Percentiles rank a stretch among this genome's conserved stretches.
phyloP scores from a whole-genome alignment of 2,329 filamentous ascomycete genomes.

The Microdochium paspali region DNA sequence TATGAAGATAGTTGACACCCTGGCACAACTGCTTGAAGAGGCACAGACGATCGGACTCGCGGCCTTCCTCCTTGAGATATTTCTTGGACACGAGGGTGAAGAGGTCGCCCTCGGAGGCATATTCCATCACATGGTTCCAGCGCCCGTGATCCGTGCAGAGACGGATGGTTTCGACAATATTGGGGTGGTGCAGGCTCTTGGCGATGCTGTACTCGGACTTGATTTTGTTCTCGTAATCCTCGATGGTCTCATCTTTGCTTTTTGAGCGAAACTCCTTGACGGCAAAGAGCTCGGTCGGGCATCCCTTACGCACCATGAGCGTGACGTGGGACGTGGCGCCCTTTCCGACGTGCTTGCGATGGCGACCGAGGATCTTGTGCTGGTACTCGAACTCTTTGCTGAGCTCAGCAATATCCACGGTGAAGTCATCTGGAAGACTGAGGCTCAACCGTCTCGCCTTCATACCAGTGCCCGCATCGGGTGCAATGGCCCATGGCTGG shows the following conservation, averaged over 20 bases:
- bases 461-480: constrained; percentile 62
- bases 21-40: constrained; percentile 85
- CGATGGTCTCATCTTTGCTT: constrained; percentile 56
- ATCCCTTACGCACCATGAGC: constrained; percentile 66
- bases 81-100: constrained; percentile 65
- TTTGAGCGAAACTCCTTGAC: constrained; percentile 82
- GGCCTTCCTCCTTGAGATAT: constrained; percentile 56
- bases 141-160: constrained; percentile 65
- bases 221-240: constrained; percentile 80
- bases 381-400: constrained; percentile 61
- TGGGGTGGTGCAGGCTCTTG: constrained; percentile 76
- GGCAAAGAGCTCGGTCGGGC: constrained; percentile 58
- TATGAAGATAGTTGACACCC: constrained; percentile 73
- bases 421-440: constrained; percentile 64
- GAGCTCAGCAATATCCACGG: constrained; percentile 60
- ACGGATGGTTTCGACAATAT: constrained; percentile 72
- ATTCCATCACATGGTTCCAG: constrained; percentile 93
- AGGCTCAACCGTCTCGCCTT: constrained; percentile 73
- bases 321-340: constrained; percentile 77
- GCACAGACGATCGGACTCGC: constrained; percentile 63
- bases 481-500: constrained; percentile 49
- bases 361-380: constrained; percentile 60
- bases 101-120: constrained; percentile 73
- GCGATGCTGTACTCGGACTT: constrained; percentile 86
- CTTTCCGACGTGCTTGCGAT: constrained; percentile 69